Evolutionary conservation across 176 grass and related monocot genomes (phyloP).

Genomic region (Musa troglodytarum): DNA sequence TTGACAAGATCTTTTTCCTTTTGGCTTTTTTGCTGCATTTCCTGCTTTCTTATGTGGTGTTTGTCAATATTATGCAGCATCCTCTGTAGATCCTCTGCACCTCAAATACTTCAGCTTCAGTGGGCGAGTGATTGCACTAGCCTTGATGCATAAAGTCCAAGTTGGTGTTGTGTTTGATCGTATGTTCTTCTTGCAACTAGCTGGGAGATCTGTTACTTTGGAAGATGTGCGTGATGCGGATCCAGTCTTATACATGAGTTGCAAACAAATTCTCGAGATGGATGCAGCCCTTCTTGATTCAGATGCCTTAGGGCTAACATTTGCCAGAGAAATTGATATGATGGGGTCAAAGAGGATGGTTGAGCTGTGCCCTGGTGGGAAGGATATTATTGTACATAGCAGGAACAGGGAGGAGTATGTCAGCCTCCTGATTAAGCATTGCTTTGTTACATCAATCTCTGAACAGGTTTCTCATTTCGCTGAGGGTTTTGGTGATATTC

Average conservation of each 20-base stretch:
- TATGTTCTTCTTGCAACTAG: slow-evolving; percentile 69
- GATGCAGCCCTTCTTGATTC: slow-evolving; percentile 70
- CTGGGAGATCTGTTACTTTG: slow-evolving; percentile 54
- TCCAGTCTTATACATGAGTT: slow-evolving; percentile 61
- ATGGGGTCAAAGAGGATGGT: slow-evolving; percentile 59
- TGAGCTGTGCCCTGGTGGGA: slow-evolving; percentile 60
- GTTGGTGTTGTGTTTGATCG: slow-evolving; percentile 74
- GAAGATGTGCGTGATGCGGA: slow-evolving; percentile 82
- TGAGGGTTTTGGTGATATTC: slow-evolving; percentile 71
- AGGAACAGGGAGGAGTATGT: slow-evolving; percentile 61
- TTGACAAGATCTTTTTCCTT: too few relatives aligned
- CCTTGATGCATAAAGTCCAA: slow-evolving; percentile 93
- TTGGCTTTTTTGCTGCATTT: too few relatives aligned
- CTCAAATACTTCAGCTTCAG: slow-evolving; percentile 83
- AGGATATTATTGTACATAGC: slow-evolving; percentile 78
- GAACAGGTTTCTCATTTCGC: slow-evolving; percentile 55
- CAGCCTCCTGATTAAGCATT: slow-evolving; percentile 69
- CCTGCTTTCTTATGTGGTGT: too few relatives aligned
- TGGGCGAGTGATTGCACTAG: slow-evolving; percentile 78
- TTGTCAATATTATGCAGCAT: slow-evolving; percentile 38
- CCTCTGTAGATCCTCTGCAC: slow-evolving; percentile 78
- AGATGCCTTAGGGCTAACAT: slow-evolving; percentile 52
- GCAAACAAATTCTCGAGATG: slow-evolving; percentile 85
- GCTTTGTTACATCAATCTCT: slow-evolving; percentile 69
- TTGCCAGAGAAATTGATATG: slow-evolving; percentile 63